A percentile compares a stretch with the other conserved stretches of the same genome.
phyloP scores from a whole-genome alignment of 129 eudicot genomes.

The Helichrysum umbraculigerum region DNA sequence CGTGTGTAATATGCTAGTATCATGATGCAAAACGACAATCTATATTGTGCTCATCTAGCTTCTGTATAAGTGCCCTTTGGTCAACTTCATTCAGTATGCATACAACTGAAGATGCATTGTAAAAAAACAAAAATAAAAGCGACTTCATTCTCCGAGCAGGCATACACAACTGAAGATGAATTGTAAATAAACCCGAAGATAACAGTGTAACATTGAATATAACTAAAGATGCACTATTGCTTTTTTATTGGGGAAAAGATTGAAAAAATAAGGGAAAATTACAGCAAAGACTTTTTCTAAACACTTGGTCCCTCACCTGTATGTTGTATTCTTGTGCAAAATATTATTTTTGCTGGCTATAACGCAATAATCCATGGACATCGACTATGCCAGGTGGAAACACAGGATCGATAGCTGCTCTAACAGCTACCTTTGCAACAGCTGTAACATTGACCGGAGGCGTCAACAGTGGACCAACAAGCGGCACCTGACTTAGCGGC shows the following conservation, averaged over 20 bases:
- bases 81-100: slow-evolving; percentile 1
- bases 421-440: slow-evolving; percentile 85
- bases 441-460: slow-evolving; percentile 84
- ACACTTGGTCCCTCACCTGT: background rate
- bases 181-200: background rate
- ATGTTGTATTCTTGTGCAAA: background rate
- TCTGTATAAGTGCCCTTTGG: background rate
- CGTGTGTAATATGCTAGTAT: background rate
- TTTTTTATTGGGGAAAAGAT: slow-evolving; percentile 12
- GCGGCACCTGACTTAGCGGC: slow-evolving; percentile 67
- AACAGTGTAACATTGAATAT: background rate
- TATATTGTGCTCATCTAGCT: background rate
- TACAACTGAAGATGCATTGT: background rate
- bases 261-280: slow-evolving; percentile 24
- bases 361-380: slow-evolving; percentile 62
- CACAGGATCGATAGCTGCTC: slow-evolving; percentile 92
- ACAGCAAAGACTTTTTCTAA: background rate
- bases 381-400: slow-evolving; percentile 92
- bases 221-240: slow-evolving; percentile 18
- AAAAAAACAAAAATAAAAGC: background rate
- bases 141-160: slow-evolving; percentile 3
- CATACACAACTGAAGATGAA: background rate
- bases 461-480: slow-evolving; percentile 74
- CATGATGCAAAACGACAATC: background rate
- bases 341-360: slow-evolving; percentile 64